Percentiles rank a stretch among this genome's conserved stretches.
Conservation (phyloP, 441 rosid genomes). For the Populus hybrid region DNA sequence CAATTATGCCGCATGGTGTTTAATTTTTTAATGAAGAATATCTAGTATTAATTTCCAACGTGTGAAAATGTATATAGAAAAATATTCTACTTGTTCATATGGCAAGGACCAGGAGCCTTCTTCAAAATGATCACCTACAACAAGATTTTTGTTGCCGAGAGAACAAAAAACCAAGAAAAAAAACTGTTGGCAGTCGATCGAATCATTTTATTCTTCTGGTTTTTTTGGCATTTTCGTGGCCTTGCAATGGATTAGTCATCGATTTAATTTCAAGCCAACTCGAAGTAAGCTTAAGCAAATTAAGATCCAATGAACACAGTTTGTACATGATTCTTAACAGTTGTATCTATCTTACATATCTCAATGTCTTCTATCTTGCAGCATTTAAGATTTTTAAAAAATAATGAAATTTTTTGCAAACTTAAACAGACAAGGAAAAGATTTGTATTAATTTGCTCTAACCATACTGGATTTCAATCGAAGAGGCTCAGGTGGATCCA, state of each 20-base stretch:
- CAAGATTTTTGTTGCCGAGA: no score
- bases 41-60: no score
- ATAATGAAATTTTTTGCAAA: neutral
- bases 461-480: constrained; percentile 31
- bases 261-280: neutral
- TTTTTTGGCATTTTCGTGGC: no score
- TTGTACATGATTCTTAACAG: neutral
- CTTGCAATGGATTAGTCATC: neutral
- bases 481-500: constrained; percentile 71
- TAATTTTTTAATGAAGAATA: no score
- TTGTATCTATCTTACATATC: neutral
- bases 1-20: no score
- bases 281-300: neutral
- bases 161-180: no score
- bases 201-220: neutral
- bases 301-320: neutral
- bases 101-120: no score
- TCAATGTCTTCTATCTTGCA: neutral
- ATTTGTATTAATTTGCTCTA: neutral
- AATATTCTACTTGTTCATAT: no score
- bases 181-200: no score
- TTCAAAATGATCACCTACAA: no score
- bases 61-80: no score
- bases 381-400: neutral
- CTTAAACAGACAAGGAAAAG: neutral